phyloP scores from a whole-genome alignment of 768 basidiomycete species.

The Termitomyces sp. region DNA sequence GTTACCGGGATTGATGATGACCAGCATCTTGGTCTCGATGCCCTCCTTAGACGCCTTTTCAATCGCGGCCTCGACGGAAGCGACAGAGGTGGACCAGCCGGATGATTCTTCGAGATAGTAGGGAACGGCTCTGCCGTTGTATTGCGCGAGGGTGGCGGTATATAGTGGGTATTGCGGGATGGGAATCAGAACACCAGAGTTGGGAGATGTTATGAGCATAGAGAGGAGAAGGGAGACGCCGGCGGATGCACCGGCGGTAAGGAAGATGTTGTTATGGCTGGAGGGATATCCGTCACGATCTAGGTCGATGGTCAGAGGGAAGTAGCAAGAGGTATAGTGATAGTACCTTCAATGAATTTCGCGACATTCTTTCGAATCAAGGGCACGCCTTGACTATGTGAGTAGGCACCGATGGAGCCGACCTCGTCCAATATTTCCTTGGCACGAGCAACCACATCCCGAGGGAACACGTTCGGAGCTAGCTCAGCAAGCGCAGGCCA shows the following conservation, averaged over 20 bases:
- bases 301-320: constrained; percentile 25
- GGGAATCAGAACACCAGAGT: constrained; percentile 84
- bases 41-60: constrained; percentile 60
- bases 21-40: constrained; percentile 73
- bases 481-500: constrained; percentile 82
- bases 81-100: constrained; percentile 79
- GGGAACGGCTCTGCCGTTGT: constrained; percentile 74
- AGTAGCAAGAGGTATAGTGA: not conserved
- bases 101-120: constrained; percentile 85
- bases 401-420: constrained; percentile 93
- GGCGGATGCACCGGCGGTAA: constrained; percentile 91
- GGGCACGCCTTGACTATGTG: constrained; percentile 90
- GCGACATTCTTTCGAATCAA: constrained; percentile 87
- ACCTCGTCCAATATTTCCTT: constrained; percentile 79
- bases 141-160: constrained; percentile 89
- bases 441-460: constrained; percentile 82
- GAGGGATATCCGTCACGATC: constrained; percentile 90
- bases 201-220: constrained; percentile 67
- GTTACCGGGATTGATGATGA: constrained; percentile 98
- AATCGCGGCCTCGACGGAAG: constrained; percentile 64
- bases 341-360: constrained; percentile 80
- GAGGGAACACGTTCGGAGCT: constrained; percentile 77
- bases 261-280: constrained; percentile 82
- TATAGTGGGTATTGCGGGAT: constrained; percentile 99
- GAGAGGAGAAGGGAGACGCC: constrained; percentile 88